phyloP scores from a whole-genome alignment of 1,284 basidiomycete species.

The Puccinia coronata region DNA sequence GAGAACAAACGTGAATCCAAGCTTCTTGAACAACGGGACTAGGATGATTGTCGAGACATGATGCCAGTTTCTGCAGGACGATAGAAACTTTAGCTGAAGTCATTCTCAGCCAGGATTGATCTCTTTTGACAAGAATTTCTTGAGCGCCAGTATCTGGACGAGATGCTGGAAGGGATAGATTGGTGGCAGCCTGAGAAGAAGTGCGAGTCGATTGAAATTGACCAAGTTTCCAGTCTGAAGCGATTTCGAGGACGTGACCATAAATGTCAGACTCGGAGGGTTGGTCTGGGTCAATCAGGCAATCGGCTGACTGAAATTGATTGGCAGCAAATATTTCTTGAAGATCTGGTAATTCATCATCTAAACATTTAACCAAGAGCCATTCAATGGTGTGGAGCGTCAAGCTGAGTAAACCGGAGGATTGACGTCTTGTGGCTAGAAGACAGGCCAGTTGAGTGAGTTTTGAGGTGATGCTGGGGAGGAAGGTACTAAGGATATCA shows the following conservation, averaged over 20 bases:
- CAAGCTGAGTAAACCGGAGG: neutral
- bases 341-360: constrained; percentile 28
- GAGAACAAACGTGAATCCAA: constrained; percentile 15
- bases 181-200: neutral
- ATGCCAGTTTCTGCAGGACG: neutral
- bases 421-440: constrained; percentile 2
- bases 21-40: neutral
- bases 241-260: constrained; percentile 14
- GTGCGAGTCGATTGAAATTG: neutral
- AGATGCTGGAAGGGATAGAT: neutral
- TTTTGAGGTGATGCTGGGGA: constrained; percentile 29
- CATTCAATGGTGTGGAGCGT: constrained; percentile 21
- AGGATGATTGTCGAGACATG: neutral
- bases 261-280: constrained; percentile 7
- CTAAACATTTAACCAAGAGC: constrained; percentile 29
- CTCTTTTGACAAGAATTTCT: constrained; percentile 19
- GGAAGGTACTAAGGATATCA: constrained; percentile 23
- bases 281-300: neutral
- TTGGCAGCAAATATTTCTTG: neutral
- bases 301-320: neutral
- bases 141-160: neutral
- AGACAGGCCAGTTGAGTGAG: constrained; percentile 25
- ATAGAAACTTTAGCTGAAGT: constrained; percentile 26
- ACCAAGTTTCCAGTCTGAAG: constrained; percentile 19
- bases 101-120: constrained; percentile 10